Evolutionary conservation across 1,284 basidiomycete species (phyloP).

Genomic region (Phenoliferia sp.): DNA sequence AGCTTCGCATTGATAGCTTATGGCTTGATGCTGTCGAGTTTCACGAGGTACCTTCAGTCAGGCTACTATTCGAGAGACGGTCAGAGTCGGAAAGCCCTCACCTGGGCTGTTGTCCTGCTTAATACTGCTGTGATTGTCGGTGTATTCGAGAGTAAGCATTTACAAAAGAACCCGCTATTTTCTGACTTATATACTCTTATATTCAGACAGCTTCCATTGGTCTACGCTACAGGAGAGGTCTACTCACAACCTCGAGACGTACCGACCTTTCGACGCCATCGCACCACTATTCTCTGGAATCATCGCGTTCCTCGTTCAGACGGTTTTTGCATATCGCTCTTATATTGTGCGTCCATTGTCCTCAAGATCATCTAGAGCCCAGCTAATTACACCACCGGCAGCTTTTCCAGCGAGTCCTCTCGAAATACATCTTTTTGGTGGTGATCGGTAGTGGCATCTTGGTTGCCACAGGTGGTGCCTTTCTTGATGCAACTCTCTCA

Average conservation of each 20-base stretch:
- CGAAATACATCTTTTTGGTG: no score
- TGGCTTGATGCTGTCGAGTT: background rate
- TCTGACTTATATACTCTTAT: no score
- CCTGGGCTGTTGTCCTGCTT: background rate
- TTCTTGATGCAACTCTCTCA: no score
- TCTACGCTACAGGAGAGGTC: background rate
- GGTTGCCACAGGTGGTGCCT: no score
- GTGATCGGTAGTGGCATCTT: no score
- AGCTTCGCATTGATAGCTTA: background rate
- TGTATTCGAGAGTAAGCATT: no score
- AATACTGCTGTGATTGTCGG: background rate
- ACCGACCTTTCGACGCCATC: background rate
- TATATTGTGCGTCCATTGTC: background rate
- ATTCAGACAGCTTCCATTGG: background rate
- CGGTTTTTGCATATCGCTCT: background rate
- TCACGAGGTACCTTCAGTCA: background rate
- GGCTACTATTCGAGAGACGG: background rate
- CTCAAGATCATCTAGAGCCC: background rate
- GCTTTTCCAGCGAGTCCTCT: no score
- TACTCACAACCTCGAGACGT: background rate
- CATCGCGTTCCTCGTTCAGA: background rate
- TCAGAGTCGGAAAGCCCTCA: background rate
- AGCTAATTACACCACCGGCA: background rate
- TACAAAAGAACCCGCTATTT: no score
- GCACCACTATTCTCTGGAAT: background rate